Conservation (phyloP, 441 rosid species). For the Cnidoscolus chayamansa region DNA sequence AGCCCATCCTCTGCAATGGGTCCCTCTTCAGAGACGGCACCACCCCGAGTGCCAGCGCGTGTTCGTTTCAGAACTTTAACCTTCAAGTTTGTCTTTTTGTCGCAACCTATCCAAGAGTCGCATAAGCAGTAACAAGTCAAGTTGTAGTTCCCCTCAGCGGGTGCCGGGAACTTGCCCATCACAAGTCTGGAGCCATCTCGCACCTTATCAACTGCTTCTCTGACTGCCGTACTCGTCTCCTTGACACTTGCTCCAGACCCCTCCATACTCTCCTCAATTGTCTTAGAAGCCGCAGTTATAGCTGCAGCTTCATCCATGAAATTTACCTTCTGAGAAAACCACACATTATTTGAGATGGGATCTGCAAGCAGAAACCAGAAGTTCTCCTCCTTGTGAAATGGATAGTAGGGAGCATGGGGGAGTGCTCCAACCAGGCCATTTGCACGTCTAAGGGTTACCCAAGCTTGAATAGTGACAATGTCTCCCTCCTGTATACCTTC, state of each 20-base stretch:
- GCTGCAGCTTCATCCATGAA: conserved; percentile 94
- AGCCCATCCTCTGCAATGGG: conserved; percentile 67
- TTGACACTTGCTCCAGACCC: conserved; percentile 73
- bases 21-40: conserved; percentile 60
- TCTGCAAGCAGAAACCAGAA: conserved; percentile 94
- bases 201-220: conserved; percentile 76
- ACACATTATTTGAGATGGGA: conserved; percentile 62
- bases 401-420: conserved; percentile 80
- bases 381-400: conserved; percentile 93
- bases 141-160: conserved; percentile 77
- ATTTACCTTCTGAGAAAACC: conserved; percentile 96
- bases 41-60: conserved; percentile 75
- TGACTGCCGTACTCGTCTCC: conserved; percentile 66
- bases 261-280: conserved; percentile 88
- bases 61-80: conserved; percentile 79
- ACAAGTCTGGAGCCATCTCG: conserved; percentile 76
- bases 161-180: conserved; percentile 88
- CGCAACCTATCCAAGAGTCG: conserved; percentile 95
- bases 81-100: conserved; percentile 58
- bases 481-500: conserved; percentile 96
- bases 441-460: conserved; percentile 74
- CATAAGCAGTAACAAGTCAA: conserved; percentile 82
- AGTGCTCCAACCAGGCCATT: conserved; percentile 81
- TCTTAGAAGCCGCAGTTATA: conserved; percentile 71
- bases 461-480: conserved; percentile 77